phyloP scores from a whole-genome alignment of 2,329 filamentous ascomycete genomes.

The Pseudogymnoascus destructans region DNA sequence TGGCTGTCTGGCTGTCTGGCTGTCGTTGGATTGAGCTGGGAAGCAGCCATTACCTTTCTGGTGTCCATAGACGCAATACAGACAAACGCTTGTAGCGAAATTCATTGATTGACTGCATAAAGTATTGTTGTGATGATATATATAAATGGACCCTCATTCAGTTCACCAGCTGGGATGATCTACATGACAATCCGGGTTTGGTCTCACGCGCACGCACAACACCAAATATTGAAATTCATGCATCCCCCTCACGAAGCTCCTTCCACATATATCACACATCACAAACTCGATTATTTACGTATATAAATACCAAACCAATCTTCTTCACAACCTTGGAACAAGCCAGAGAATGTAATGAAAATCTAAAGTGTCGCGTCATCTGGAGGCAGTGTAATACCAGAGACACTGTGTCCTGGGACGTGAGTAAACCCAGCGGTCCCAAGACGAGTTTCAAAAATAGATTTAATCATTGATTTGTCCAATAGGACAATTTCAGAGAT shows the following conservation, averaged over 20 bases:
- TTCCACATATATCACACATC: too few species aligned
- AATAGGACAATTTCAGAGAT: constrained; percentile 72
- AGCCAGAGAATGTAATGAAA: constrained; percentile 47
- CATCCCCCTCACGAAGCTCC: not conserved
- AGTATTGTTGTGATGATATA: not conserved
- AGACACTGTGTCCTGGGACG: constrained; percentile 54
- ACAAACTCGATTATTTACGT: too few species aligned
- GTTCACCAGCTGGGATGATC: not conserved
- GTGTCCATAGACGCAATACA: not conserved
- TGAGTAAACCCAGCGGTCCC: constrained; percentile 61
- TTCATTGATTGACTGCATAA: not conserved
- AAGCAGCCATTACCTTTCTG: not conserved
- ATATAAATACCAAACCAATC: constrained; percentile 22
- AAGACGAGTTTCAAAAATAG: constrained; percentile 53
- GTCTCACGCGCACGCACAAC: not conserved
- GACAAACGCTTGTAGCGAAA: not conserved
- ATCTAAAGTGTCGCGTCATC: constrained; percentile 50
- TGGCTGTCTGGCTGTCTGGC: too few species aligned
- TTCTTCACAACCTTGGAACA: constrained; percentile 44
- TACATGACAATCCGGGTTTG: not conserved
- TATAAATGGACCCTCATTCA: not conserved
- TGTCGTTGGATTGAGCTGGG: not conserved
- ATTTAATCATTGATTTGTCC: constrained; percentile 67
- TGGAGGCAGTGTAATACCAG: constrained; percentile 62
- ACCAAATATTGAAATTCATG: not conserved